Evolutionary conservation across 2,329 filamentous ascomycete species (phyloP).

Genomic region (Phaeomoniella chlamydospora): DNA sequence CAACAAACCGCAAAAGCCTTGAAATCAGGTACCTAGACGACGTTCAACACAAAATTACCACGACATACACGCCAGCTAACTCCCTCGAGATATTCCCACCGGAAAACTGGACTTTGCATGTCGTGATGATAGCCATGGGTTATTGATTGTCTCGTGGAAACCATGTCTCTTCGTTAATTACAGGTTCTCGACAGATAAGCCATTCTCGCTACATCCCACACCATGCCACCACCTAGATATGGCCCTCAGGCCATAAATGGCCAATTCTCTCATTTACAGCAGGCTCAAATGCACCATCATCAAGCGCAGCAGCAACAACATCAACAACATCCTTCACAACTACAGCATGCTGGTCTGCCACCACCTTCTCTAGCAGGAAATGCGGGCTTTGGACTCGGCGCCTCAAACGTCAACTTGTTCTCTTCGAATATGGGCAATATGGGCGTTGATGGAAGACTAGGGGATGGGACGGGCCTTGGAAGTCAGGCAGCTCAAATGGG

Average conservation of each 20-base stretch:
- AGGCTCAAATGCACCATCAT: constrained; percentile 29
- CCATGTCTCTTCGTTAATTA: constrained; percentile 1
- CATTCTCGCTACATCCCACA: constrained; percentile 8
- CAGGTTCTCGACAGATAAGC: too few relatives aligned
- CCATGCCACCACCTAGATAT: constrained; percentile 47
- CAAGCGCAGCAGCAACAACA: constrained; percentile 29
- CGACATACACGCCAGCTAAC: too few relatives aligned
- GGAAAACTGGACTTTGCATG: too few relatives aligned
- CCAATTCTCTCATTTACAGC: constrained; percentile 44
- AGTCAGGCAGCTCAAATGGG: constrained; percentile 81
- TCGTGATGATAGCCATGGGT: constrained; percentile 4
- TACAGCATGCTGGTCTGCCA: constrained; percentile 33
- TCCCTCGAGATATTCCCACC: too few relatives aligned
- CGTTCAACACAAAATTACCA: too few relatives aligned
- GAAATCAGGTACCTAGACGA: not conserved
- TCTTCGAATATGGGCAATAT: constrained; percentile 35
- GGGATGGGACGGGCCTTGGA: constrained; percentile 47
- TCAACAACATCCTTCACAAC: constrained; percentile 28
- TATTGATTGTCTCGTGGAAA: not conserved
- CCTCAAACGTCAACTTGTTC: constrained; percentile 55
- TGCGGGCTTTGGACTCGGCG: constrained; percentile 50
- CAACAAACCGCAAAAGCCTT: not conserved
- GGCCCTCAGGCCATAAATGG: constrained; percentile 42
- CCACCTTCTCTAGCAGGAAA: constrained; percentile 49
- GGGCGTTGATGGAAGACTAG: constrained; percentile 34